A percentile compares a stretch with the other conserved stretches of the same genome.
Evolutionary conservation across 73 alveolate species (phyloP).

Genomic region (Paramecium tetraurelia): DNA sequence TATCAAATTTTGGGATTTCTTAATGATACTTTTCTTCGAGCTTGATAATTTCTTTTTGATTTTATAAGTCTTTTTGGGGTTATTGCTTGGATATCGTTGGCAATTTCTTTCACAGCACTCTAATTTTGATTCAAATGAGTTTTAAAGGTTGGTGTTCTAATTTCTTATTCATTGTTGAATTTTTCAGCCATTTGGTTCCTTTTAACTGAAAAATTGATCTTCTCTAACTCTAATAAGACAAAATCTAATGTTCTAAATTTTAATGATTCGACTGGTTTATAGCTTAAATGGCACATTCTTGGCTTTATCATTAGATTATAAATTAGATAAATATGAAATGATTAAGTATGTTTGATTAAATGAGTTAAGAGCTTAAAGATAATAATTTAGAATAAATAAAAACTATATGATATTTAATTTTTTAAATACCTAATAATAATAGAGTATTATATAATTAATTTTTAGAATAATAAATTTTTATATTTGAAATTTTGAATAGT

Average conservation of each 20-base stretch:
- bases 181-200: neutral
- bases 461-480: neutral
- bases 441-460: neutral
- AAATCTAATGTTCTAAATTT: neutral
- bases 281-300: neutral
- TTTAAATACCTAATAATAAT: neutral
- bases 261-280: neutral
- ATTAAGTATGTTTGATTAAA: neutral
- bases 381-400: neutral
- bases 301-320: neutral
- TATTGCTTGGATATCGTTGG: neutral
- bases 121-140: neutral
- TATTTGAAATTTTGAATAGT: neutral
- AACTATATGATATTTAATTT: neutral
- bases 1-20: neutral
- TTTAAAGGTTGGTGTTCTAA: neutral
- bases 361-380: neutral
- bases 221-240: neutral
- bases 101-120: neutral
- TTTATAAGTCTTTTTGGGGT: neutral
- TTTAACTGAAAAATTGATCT: neutral
- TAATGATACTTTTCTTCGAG: neutral
- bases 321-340: neutral
- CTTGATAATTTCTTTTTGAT: neutral
- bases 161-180: neutral